Evolutionary conservation across 345 rosid species (phyloP).

Genomic region (Populus tremula): DNA sequence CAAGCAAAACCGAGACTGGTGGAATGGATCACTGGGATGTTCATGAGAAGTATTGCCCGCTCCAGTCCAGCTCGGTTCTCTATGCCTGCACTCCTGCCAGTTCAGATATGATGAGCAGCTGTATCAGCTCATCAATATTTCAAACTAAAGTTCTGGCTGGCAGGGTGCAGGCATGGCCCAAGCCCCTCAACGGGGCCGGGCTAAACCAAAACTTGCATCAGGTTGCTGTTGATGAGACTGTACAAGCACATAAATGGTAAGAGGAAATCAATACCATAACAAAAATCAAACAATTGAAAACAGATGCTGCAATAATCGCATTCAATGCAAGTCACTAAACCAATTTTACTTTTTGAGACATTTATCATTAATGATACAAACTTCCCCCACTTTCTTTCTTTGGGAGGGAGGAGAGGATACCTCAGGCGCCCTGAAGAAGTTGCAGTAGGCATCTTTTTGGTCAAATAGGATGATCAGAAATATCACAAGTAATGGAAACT

Average conservation of each 20-base stretch:
- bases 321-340: neutral
- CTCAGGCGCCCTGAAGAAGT: neutral
- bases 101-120: slow-evolving; percentile 8
- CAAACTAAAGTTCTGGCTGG: slow-evolving; percentile 20
- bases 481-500: neutral
- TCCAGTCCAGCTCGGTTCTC: slow-evolving; percentile 44
- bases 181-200: slow-evolving; percentile 96
- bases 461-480: neutral
- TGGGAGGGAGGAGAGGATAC: neutral
- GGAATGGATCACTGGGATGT: slow-evolving; percentile 13
- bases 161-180: slow-evolving; percentile 84
- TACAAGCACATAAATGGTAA: slow-evolving; percentile 12
- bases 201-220: slow-evolving; percentile 74
- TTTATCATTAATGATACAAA: neutral
- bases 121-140: slow-evolving; percentile 15
- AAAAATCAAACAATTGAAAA: neutral
- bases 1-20: slow-evolving; percentile 28
- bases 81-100: slow-evolving; percentile 67
- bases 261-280: neutral
- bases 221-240: slow-evolving; percentile 67
- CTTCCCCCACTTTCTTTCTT: neutral
- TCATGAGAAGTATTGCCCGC: slow-evolving; percentile 12
- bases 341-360: neutral
- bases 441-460: neutral
- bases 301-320: neutral